Evolutionary conservation across 2,329 filamentous ascomycete genomes (phyloP).

Genomic region (Alternaria angustiovoidea): DNA sequence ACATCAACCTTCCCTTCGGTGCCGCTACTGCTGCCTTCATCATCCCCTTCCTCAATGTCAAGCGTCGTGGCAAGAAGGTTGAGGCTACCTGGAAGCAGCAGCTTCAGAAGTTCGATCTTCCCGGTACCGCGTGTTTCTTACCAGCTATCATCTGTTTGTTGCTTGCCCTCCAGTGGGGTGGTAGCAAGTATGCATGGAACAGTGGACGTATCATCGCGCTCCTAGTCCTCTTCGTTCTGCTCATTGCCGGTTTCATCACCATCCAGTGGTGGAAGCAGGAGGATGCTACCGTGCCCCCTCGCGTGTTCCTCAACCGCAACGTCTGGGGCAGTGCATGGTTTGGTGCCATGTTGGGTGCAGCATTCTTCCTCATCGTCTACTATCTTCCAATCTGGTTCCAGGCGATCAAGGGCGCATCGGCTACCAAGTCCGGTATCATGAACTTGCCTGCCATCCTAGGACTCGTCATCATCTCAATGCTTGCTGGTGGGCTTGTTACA

Average conservation of each 20-base stretch:
- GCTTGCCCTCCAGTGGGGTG: constrained; percentile 61
- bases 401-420: constrained; percentile 57
- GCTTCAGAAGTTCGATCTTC: constrained; percentile 57
- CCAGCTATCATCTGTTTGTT: constrained; percentile 59
- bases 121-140: constrained; percentile 55
- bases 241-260: constrained; percentile 52
- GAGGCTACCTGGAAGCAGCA: constrained; percentile 49
- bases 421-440: constrained; percentile 58
- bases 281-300: constrained; percentile 57
- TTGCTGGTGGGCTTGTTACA: constrained; percentile 52
- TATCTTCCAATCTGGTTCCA: constrained; percentile 60
- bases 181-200: constrained; percentile 57
- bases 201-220: constrained; percentile 57
- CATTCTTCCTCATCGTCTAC: constrained; percentile 57
- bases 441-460: constrained; percentile 58
- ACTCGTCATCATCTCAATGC: constrained; percentile 55
- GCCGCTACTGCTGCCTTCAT: constrained; percentile 54
- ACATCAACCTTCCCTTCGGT: constrained; percentile 61
- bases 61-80: constrained; percentile 44
- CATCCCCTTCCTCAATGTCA: constrained; percentile 50
- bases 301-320: constrained; percentile 56
- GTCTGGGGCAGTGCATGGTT: constrained; percentile 55
- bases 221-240: constrained; percentile 56
- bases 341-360: constrained; percentile 52
- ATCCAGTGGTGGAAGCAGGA: constrained; percentile 56